Evolutionary conservation across 805 yeast species (phyloP).

Genomic region (Ogataea ramenticola): DNA sequence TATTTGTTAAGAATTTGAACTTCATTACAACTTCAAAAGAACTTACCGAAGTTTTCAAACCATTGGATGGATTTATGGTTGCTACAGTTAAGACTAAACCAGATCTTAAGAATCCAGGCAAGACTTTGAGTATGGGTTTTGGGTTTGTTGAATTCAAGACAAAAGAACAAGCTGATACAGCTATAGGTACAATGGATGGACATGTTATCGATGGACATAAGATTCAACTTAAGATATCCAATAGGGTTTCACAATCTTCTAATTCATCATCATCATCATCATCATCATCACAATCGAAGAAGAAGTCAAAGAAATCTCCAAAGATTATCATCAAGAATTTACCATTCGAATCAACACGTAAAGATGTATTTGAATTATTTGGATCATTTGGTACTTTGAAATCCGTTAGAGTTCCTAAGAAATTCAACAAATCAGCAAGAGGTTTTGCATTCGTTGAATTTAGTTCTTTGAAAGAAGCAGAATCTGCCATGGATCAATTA

Average conservation of each 20-base stretch:
- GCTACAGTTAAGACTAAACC: constrained; percentile 85
- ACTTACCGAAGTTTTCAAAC: constrained; percentile 54
- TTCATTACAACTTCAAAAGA: constrained; percentile 63
- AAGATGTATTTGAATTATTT: constrained; percentile 87
- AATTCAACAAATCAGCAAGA: constrained; percentile 89
- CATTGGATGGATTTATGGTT: constrained; percentile 70
- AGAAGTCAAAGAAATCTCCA: constrained; percentile 40
- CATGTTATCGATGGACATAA: constrained; percentile 82
- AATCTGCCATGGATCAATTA: constrained; percentile 85
- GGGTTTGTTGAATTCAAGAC: constrained; percentile 91
- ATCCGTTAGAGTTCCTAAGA: constrained; percentile 93
- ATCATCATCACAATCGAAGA: constrained; percentile 17
- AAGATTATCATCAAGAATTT: constrained; percentile 93
- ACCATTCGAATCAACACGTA: constrained; percentile 93
- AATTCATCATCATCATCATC: constrained; percentile 19
- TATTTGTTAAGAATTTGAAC: constrained; percentile 88
- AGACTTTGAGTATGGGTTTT: constrained; percentile 88
- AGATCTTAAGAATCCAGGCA: constrained; percentile 65
- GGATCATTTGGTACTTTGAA: constrained; percentile 92
- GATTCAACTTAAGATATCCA: constrained; percentile 82
- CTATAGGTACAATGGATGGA: constrained; percentile 68
- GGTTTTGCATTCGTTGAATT: constrained; percentile 98
- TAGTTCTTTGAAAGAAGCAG: constrained; percentile 82
- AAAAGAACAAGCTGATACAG: constrained; percentile 69
- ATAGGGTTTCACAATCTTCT: constrained; percentile 52